phyloP scores from a whole-genome alignment of 805 yeast species.

The Saturnispora gosingensis region DNA sequence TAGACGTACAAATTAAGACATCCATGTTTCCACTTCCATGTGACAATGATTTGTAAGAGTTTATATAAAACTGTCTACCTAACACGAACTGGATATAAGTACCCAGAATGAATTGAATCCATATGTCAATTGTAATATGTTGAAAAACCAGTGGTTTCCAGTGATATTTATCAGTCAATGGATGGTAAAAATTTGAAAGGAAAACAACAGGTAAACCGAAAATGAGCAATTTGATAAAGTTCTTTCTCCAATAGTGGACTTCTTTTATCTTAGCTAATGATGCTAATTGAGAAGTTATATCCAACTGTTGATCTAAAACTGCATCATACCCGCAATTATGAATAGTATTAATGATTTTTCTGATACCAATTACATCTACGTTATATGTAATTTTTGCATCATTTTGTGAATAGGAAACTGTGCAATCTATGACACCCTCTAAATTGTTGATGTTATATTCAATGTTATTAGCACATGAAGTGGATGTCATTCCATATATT shows the following conservation, averaged over 20 bases:
- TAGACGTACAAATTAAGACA: constrained; percentile 74
- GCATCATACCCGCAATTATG: constrained; percentile 48
- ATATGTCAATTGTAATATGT: constrained; percentile 22
- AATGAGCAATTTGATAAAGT: constrained; percentile 40
- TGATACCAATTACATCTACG: constrained; percentile 45
- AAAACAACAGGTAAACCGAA: constrained; percentile 56
- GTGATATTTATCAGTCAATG: constrained; percentile 46
- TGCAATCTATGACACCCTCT: constrained; percentile 40
- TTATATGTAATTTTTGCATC: constrained; percentile 47
- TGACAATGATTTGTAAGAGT: constrained; percentile 53
- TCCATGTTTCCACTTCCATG: constrained; percentile 87
- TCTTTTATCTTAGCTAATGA: constrained; percentile 63
- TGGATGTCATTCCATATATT: constrained; percentile 54
- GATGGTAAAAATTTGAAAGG: constrained; percentile 42
- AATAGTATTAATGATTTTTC: constrained; percentile 49
- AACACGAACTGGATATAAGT: constrained; percentile 53
- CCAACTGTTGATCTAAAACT: constrained; percentile 36
- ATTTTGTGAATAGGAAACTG: constrained; percentile 45
- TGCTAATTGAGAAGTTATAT: constrained; percentile 59
- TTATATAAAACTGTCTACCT: constrained; percentile 59
- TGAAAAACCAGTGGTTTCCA: constrained; percentile 29
- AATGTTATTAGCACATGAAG: constrained; percentile 42
- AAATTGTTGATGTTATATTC: constrained; percentile 36
- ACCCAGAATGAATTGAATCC: constrained; percentile 50
- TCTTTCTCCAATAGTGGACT: constrained; percentile 57